Percentiles rank a stretch among this genome's conserved stretches.
Evolutionary conservation across 2,329 filamentous ascomycete genomes (phyloP).

Genomic region (Aspergillus floridensis): DNA sequence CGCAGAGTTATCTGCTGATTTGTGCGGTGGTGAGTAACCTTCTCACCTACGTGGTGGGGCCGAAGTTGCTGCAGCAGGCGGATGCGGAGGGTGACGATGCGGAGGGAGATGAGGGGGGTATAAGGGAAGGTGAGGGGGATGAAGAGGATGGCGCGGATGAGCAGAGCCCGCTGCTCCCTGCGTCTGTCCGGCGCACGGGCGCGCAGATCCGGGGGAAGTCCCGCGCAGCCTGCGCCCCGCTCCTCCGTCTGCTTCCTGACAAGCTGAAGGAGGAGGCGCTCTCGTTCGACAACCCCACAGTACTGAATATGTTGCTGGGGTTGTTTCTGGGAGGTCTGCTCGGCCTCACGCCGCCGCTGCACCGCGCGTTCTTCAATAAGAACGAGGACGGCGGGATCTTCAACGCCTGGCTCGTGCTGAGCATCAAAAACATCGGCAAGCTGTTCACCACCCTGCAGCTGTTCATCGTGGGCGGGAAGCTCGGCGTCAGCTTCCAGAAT

Average conservation of each 20-base stretch:
- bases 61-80: conserved; percentile 52
- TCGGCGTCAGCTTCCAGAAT: conserved; percentile 54
- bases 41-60: conserved; percentile 63
- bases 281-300: conserved; percentile 49
- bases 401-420: conserved; percentile 64
- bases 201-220: conserved; percentile 21
- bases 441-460: conserved; percentile 66
- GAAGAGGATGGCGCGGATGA: conserved; percentile 35
- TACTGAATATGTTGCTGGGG: conserved; percentile 62
- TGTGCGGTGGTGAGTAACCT: conserved; percentile 63
- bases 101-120: background rate
- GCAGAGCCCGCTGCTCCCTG: conserved; percentile 53
- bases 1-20: conserved; percentile 65
- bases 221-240: conserved; percentile 9
- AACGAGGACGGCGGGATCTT: conserved; percentile 61
- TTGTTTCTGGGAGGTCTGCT: conserved; percentile 58
- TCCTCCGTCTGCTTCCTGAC: conserved; percentile 33
- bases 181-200: background rate
- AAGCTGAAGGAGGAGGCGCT: conserved; percentile 35
- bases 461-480: conserved; percentile 64
- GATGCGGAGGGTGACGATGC: conserved; percentile 31
- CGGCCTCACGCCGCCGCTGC: conserved; percentile 59
- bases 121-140: too few species aligned
- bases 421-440: conserved; percentile 60
- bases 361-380: conserved; percentile 60